These are phyloP conservation scores for Clohesyomyces aquaticus DNA, from an alignment of 495 filamentous ascomycete genomes.

Conservation along the genomic window DNA sequence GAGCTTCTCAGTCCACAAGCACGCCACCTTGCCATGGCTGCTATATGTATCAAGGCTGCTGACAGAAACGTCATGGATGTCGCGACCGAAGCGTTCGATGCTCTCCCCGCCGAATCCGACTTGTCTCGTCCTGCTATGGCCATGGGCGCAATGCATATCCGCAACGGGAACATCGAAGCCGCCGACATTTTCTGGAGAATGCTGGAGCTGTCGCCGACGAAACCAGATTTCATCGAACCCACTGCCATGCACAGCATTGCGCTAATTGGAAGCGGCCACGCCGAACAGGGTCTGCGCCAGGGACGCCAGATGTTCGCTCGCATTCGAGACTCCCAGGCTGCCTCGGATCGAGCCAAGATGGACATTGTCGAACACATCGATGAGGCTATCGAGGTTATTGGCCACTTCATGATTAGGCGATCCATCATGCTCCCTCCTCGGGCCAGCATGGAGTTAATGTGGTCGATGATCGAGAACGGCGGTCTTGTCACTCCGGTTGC, in stretches of 20 bases:
- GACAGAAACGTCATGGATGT: constrained; percentile 73
- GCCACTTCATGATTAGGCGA: constrained; percentile 56
- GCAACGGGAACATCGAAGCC: constrained; percentile 72
- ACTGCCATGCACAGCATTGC: constrained; percentile 84
- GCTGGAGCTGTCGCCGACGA: constrained; percentile 51
- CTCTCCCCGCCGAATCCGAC: constrained; percentile 50
- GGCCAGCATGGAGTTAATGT: constrained; percentile 63
- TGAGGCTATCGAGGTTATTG: constrained; percentile 81
- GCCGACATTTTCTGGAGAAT: constrained; percentile 78
- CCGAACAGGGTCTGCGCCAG: constrained; percentile 73
- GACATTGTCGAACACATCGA: constrained; percentile 78
- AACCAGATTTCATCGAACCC: constrained; percentile 70
- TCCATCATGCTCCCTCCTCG: constrained; percentile 55
- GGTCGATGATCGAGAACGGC: constrained; percentile 76
- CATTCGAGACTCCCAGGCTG: constrained; percentile 62
- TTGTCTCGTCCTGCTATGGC: constrained; percentile 73
- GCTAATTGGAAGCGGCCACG: constrained; percentile 76
- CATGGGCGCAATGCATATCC: constrained; percentile 81
- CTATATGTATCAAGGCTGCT: constrained; percentile 70
- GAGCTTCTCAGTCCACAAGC: constrained; percentile 54
- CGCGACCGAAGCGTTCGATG: constrained; percentile 69
- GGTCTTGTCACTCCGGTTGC: constrained; percentile 64
- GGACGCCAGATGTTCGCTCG: constrained; percentile 81
- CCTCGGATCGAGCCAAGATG: constrained; percentile 45
- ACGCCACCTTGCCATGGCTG: constrained; percentile 58